phyloP scores from a whole-genome alignment of 306 rosid genomes.

The Dryas drummondii region DNA sequence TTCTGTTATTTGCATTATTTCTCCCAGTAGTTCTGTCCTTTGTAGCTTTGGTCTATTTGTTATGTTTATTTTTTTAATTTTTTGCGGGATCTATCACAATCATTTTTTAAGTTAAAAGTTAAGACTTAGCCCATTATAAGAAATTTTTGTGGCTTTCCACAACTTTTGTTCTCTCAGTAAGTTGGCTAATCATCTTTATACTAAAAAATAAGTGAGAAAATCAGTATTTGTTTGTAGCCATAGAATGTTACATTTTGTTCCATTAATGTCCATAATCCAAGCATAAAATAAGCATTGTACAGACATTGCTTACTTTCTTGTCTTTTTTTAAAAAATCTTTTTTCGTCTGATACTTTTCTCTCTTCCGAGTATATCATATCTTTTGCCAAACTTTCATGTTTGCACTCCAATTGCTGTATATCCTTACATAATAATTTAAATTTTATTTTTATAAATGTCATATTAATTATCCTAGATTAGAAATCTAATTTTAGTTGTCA shows the following conservation, averaged over 20 bases:
- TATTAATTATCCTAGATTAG: background rate
- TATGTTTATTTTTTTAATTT: no score
- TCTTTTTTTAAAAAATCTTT: no score
- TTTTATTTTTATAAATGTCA: background rate
- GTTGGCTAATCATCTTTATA: background rate
- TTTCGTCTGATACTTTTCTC: background rate
- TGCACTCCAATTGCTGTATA: background rate
- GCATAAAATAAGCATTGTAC: background rate
- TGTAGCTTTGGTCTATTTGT: background rate
- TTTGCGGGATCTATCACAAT: background rate
- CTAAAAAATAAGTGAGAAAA: background rate
- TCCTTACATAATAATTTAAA: background rate
- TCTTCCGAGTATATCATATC: background rate
- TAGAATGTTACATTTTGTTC: background rate
- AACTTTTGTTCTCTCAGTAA: background rate
- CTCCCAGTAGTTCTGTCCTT: background rate
- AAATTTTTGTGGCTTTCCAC: background rate
- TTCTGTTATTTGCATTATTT: background rate
- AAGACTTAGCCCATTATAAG: background rate
- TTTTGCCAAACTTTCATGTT: background rate
- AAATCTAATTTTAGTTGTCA: background rate
- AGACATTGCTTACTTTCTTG: background rate
- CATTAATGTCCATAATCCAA: background rate
- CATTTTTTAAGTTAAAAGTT: background rate
- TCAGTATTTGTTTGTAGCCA: background rate